Percentiles rank a stretch among this genome's conserved stretches.
phyloP scores from a whole-genome alignment of 2,329 filamentous ascomycete genomes.

The Kalaharituber pfeilii region DNA sequence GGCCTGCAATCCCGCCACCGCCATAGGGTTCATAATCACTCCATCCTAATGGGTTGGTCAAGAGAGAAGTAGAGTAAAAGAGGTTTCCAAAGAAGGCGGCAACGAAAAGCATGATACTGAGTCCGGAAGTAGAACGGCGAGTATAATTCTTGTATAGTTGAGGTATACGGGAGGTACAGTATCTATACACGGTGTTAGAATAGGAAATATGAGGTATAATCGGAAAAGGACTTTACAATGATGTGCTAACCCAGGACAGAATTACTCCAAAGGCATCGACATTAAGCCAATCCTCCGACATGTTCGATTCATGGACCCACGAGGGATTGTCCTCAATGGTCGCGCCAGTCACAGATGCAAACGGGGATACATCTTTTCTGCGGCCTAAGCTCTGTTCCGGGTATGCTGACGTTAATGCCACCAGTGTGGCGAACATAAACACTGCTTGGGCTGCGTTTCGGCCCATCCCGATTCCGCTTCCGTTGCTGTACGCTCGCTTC shows the following conservation, averaged over 20 bases:
- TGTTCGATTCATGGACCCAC: not conserved
- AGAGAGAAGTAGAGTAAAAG: constrained; percentile 46
- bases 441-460: not conserved
- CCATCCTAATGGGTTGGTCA: constrained; percentile 49
- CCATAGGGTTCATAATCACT: constrained; percentile 38
- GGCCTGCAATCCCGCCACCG: constrained; percentile 41
- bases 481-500: not conserved
- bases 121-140: constrained; percentile 45
- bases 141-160: constrained; percentile 49
- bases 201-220: not conserved
- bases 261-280: constrained; percentile 11
- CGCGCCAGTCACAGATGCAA: not conserved
- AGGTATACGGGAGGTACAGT: constrained; percentile 43
- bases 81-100: constrained; percentile 51
- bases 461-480: not conserved
- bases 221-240: constrained; percentile 7
- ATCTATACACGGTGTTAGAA: constrained; percentile 23
- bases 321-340: not conserved
- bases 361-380: not conserved
- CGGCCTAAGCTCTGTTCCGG: not conserved
- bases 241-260: constrained; percentile 13
- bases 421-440: not conserved
- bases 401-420: not conserved
- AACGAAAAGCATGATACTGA: constrained; percentile 45
- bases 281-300: not conserved